Conservation (phyloP, 1,139 yeast species). For the Lodderomyces parapsilosis region DNA sequence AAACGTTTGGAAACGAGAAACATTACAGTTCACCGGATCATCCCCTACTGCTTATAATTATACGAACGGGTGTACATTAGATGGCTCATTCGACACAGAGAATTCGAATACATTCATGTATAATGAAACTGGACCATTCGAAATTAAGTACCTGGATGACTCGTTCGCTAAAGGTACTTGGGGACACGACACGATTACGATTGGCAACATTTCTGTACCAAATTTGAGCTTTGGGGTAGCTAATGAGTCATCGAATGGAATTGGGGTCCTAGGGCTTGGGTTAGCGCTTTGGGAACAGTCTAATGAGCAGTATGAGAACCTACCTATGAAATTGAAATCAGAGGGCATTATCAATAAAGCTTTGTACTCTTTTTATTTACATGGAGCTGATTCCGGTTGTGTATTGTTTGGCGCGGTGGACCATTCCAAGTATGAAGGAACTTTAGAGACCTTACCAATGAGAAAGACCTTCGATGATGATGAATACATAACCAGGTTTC, state of each 20-base stretch:
- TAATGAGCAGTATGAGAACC: slow-evolving; percentile 27
- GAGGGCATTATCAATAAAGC: slow-evolving; percentile 50
- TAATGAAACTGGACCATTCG: slow-evolving; percentile 35
- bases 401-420: slow-evolving; percentile 38
- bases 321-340: slow-evolving; percentile 28
- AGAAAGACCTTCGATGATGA: slow-evolving; percentile 8
- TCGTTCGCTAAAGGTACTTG: slow-evolving; percentile 60
- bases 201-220: slow-evolving; percentile 42
- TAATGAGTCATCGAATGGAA: slow-evolving; percentile 37
- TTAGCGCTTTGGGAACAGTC: slow-evolving; percentile 47
- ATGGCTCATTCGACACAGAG: slow-evolving; percentile 41
- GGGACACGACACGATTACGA: slow-evolving; percentile 48
- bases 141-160: slow-evolving; percentile 61
- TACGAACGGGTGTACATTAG: slow-evolving; percentile 28
- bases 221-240: slow-evolving; percentile 53
- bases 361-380: slow-evolving; percentile 56
- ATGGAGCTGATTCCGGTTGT: slow-evolving; percentile 31
- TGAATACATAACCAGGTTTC: slow-evolving; percentile 12
- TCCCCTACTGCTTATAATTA: neutral
- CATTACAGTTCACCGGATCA: too few species aligned
- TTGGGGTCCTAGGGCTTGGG: slow-evolving; percentile 58
- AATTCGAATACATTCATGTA: slow-evolving; percentile 29
- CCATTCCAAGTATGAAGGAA: slow-evolving; percentile 44
- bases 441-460: slow-evolving; percentile 13
- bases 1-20: too few species aligned